Evolutionary conservation across 768 basidiomycete species (phyloP).

Genomic region (Xanthoconium stramineum): DNA sequence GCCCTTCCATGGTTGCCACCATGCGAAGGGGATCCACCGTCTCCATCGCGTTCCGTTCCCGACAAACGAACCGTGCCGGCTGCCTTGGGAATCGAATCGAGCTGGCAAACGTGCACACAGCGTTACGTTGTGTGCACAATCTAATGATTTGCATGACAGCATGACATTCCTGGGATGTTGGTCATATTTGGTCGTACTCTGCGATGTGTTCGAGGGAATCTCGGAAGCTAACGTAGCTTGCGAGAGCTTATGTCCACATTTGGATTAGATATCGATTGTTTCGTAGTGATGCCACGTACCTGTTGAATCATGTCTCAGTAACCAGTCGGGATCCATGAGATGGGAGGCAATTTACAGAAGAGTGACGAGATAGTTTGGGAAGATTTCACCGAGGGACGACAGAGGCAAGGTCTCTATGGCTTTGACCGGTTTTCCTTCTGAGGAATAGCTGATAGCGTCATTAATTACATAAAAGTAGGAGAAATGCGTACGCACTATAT

Average conservation of each 20-base stretch:
- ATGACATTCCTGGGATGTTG: neutral
- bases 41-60: neutral
- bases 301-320: neutral
- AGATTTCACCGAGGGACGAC: too few species aligned
- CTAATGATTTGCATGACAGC: constrained; percentile 4
- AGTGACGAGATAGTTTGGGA: too few species aligned
- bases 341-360: neutral
- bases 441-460: neutral
- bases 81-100: constrained; percentile 3
- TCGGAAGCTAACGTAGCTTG: neutral
- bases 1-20: neutral
- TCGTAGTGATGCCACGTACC: neutral
- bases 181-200: neutral
- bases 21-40: neutral
- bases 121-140: neutral
- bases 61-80: constrained; percentile 5
- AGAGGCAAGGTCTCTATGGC: neutral
- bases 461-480: neutral
- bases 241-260: neutral
- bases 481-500: neutral
- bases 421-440: neutral
- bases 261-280: neutral
- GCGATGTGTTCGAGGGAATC: neutral
- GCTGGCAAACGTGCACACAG: neutral
- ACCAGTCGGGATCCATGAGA: neutral